These are phyloP conservation scores for Tuber indicum DNA, from an alignment of 495 filamentous ascomycete species.

Conservation along the genomic window DNA sequence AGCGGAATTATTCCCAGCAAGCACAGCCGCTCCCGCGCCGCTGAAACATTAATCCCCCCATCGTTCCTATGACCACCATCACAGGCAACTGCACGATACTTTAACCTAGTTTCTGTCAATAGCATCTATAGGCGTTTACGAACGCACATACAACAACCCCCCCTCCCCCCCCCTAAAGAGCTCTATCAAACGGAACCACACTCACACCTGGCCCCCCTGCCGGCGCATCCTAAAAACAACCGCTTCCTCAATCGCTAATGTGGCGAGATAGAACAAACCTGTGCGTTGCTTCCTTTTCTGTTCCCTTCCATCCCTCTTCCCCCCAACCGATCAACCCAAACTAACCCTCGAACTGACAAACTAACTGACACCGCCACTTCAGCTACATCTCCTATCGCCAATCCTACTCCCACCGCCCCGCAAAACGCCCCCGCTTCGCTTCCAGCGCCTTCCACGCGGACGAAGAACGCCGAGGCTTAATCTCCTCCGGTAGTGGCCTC, in stretches of 20 bases:
- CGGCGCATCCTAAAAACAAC: conserved; percentile 7
- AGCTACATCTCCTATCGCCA: conserved; percentile 99
- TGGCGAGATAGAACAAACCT: conserved; percentile 98
- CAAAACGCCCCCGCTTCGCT: conserved; percentile 70
- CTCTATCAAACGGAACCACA: background rate
- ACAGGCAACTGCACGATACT: background rate
- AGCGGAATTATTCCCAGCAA: background rate
- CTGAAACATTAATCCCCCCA: background rate
- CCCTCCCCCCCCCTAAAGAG: background rate
- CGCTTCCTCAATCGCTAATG: conserved; percentile 48
- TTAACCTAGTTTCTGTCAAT: background rate
- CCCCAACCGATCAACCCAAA: conserved; percentile 18
- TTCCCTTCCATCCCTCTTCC: conserved; percentile 6
- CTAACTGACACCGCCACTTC: conserved; percentile 16
- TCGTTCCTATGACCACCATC: background rate
- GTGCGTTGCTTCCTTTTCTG: conserved; percentile 48
- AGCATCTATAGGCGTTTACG: background rate
- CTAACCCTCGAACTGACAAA: conserved; percentile 19
- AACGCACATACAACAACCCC: background rate
- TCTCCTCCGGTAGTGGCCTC: conserved; percentile 53
- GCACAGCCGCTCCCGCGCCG: background rate
- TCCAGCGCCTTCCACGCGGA: conserved; percentile 56
- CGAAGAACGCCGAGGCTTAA: conserved; percentile 77
- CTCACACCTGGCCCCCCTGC: background rate
- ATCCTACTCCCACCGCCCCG: conserved; percentile 90